These are phyloP conservation scores for Diaporthe helianthi DNA, from an alignment of 2,329 filamentous ascomycete species.

Conservation along the genomic window DNA sequence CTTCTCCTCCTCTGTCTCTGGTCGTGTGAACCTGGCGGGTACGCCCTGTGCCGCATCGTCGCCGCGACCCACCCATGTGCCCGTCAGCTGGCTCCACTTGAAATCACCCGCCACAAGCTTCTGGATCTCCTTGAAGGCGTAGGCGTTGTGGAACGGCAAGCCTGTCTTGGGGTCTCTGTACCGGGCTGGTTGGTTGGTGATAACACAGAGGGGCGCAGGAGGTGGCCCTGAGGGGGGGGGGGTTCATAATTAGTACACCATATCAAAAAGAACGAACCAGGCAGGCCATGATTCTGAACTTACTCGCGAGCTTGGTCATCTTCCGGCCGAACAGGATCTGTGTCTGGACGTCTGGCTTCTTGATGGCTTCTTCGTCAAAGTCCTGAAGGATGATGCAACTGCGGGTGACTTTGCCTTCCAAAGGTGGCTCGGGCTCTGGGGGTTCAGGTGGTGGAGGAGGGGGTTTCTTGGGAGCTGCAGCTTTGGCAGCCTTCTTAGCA, in stretches of 20 bases:
- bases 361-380: constrained; percentile 63
- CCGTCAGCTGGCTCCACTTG: constrained; percentile 81
- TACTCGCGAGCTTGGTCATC: constrained; percentile 64
- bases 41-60: constrained; percentile 74
- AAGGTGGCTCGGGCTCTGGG: constrained; percentile 40
- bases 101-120: constrained; percentile 76
- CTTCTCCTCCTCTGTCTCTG: constrained; percentile 33
- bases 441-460: constrained; percentile 41
- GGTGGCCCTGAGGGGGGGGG: constrained; percentile 52
- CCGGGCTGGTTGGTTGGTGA: constrained; percentile 80
- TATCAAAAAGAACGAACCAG: not conserved
- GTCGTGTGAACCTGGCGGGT: constrained; percentile 72
- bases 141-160: constrained; percentile 78
- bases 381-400: constrained; percentile 67
- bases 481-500: constrained; percentile 28
- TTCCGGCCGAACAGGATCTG: constrained; percentile 65
- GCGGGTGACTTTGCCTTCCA: constrained; percentile 60
- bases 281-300: constrained; percentile 40
- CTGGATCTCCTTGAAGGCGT: constrained; percentile 84
- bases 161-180: constrained; percentile 88
- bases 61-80: constrained; percentile 79
- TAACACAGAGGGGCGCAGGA: constrained; percentile 71
- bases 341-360: constrained; percentile 63
- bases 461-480: constrained; percentile 34
- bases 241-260: not conserved